Conservation (phyloP, 2,329 filamentous ascomycete species). For the Fusarium duplospermum region DNA sequence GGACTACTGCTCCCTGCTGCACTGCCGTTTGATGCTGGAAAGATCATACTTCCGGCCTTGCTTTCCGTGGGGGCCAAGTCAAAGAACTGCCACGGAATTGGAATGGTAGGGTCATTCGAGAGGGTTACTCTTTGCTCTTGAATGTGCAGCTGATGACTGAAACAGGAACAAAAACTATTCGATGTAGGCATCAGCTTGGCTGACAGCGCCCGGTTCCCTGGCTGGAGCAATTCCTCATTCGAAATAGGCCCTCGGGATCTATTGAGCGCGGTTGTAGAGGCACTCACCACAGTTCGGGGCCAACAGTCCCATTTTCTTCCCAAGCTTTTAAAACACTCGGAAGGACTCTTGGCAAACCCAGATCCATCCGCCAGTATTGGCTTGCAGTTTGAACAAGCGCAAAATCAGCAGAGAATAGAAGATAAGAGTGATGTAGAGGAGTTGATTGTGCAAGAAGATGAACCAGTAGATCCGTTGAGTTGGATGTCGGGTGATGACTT, state of each 20-base stretch:
- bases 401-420: not conserved
- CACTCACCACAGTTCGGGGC: conserved; percentile 42
- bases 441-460: conserved; percentile 3
- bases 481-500: conserved; percentile 14
- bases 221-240: conserved; percentile 34
- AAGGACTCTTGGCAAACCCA: conserved; percentile 13
- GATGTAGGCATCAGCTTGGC: conserved; percentile 47
- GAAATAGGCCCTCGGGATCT: conserved; percentile 46
- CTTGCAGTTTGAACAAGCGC: conserved; percentile 8
- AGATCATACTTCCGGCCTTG: conserved; percentile 43
- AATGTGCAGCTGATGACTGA: not conserved
- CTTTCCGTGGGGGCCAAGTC: conserved; percentile 41
- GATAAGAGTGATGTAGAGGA: conserved; percentile 22
- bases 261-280: conserved; percentile 42
- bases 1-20: conserved; percentile 31
- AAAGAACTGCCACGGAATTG: conserved; percentile 49
- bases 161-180: conserved; percentile 49
- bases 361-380: conserved; percentile 31
- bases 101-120: conserved; percentile 37
- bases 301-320: conserved; percentile 45
- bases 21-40: conserved; percentile 48
- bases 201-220: conserved; percentile 41
- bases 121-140: fast-evolving
- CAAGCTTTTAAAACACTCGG: conserved; percentile 42
- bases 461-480: not conserved